These are phyloP conservation scores for Naganishia friedmannii DNA, from an alignment of 768 basidiomycete genomes.

Conservation along the genomic window DNA sequence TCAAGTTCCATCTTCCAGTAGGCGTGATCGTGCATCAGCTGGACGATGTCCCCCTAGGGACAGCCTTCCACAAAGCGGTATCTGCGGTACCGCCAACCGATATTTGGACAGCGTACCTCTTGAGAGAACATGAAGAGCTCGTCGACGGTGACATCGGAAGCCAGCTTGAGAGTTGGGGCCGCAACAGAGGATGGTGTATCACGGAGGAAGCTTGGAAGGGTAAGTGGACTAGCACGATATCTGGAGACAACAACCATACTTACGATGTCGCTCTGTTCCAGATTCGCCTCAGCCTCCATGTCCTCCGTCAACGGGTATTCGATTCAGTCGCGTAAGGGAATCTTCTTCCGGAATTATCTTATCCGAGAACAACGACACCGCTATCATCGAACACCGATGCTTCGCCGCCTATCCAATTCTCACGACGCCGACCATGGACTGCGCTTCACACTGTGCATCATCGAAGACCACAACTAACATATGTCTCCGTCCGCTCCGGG, in stretches of 20 bases:
- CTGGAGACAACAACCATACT: background rate
- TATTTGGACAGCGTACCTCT: background rate
- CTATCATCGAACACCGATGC: slow-evolving; percentile 4
- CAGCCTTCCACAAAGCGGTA: background rate
- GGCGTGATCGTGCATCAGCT: slow-evolving; percentile 18
- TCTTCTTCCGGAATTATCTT: background rate
- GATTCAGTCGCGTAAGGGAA: background rate
- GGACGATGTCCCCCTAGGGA: slow-evolving; percentile 20
- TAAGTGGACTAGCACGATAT: background rate
- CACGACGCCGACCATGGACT: slow-evolving; percentile 21
- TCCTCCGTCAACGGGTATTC: slow-evolving; percentile 11
- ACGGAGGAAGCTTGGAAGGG: background rate
- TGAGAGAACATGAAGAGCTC: background rate
- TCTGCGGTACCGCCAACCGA: background rate
- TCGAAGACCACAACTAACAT: background rate
- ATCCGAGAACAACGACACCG: background rate
- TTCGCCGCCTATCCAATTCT: slow-evolving; percentile 29
- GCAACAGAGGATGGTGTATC: slow-evolving; percentile 28
- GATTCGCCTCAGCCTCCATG: slow-evolving; percentile 17
- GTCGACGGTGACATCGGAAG: background rate
- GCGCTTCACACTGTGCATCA: slow-evolving; percentile 4
- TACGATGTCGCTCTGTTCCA: background rate
- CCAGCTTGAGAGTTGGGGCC: background rate
- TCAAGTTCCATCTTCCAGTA: slow-evolving; percentile 17
- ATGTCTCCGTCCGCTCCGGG: slow-evolving; percentile 8